Base-by-base conservation (phyloP, 257 asterid species). In the Linderniella brevidens region DNA sequence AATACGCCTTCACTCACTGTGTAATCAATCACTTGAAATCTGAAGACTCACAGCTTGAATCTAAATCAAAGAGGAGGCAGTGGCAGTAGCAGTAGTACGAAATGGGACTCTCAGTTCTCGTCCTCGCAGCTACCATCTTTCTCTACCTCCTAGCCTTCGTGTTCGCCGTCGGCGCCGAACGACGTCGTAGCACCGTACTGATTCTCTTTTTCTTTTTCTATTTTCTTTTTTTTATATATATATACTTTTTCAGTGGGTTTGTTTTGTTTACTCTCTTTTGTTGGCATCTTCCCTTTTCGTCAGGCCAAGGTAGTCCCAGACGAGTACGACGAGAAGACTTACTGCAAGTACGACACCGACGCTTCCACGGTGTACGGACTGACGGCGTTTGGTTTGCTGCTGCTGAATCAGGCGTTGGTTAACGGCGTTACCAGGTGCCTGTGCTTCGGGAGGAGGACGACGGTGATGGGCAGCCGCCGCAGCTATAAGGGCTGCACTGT, bases 141-240 rank as follows among this genome's bases (percentile, higher is more conserved):
- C 74, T 90, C 51, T 81, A 85, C 67, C 72, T 79, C 64, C 63
- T 90, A 14, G 99, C 99, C 17, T 90, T 90, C 45, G 94, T 90
- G 29, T 63, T 90, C 38, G 96, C 99, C 38, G 76, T 90, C 64
- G 99, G 96, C 13, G 99, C 94, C 19, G 96, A 90, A 55, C 75
- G 93, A 32, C 99, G 99, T 56, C 99, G 99, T 50, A 79, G 93
- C 92, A 71, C 84, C 77, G 98, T 88, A 69, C 51, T 50, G 0
- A 18, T 17, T 9, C 11, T 9, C 14, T 46, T 17, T 35, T 16
- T 12, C n/a, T 10, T 37, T 48, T 44, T 46, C 41, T 46, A 5
- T 15, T 43, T 45, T 52, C 32, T 17, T 32, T 42, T 35, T 37
- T 13, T 52, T 12, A 19, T 11, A 35, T 20, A 1, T 14, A 3